These are phyloP conservation scores for Taphrina confusa DNA, from an alignment of 1,139 yeast genomes.

Conservation along the genomic window DNA sequence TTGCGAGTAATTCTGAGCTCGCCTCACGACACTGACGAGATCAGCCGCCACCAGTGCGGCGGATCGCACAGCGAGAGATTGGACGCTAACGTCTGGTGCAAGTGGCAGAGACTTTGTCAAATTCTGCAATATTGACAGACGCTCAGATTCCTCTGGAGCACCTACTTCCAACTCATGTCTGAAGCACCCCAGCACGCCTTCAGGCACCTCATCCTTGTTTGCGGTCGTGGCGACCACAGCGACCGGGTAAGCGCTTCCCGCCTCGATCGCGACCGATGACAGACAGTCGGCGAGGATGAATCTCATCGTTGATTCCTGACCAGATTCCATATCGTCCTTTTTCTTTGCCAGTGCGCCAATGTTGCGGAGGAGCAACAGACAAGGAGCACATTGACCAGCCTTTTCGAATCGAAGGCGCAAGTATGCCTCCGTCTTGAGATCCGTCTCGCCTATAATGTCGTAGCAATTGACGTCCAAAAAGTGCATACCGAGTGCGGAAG, in stretches of 20 bases:
- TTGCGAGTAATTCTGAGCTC: slow-evolving; percentile 62
- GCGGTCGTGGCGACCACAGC: slow-evolving; percentile 69
- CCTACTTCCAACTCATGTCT: slow-evolving; percentile 75
- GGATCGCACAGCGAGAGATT: slow-evolving; percentile 73
- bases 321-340: slow-evolving; percentile 58
- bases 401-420: slow-evolving; percentile 76
- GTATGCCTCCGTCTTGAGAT: slow-evolving; percentile 74
- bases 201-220: slow-evolving; percentile 70
- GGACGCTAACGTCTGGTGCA: slow-evolving; percentile 59
- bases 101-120: slow-evolving; percentile 41
- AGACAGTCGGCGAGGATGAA: slow-evolving; percentile 29
- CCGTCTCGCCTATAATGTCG: slow-evolving; percentile 59
- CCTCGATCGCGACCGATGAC: neutral
- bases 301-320: slow-evolving; percentile 27
- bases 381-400: slow-evolving; percentile 51
- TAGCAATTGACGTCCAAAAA: slow-evolving; percentile 70
- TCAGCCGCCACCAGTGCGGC: slow-evolving; percentile 93
- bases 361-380: slow-evolving; percentile 66
- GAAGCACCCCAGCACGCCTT: slow-evolving; percentile 63
- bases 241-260: slow-evolving; percentile 42
- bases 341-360: slow-evolving; percentile 71
- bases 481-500: slow-evolving; percentile 66
- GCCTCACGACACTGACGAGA: slow-evolving; percentile 66
- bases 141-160: slow-evolving; percentile 78
- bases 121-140: slow-evolving; percentile 59